Evolutionary conservation across 768 basidiomycete genomes (phyloP).

Genomic region (Mycena metata): DNA sequence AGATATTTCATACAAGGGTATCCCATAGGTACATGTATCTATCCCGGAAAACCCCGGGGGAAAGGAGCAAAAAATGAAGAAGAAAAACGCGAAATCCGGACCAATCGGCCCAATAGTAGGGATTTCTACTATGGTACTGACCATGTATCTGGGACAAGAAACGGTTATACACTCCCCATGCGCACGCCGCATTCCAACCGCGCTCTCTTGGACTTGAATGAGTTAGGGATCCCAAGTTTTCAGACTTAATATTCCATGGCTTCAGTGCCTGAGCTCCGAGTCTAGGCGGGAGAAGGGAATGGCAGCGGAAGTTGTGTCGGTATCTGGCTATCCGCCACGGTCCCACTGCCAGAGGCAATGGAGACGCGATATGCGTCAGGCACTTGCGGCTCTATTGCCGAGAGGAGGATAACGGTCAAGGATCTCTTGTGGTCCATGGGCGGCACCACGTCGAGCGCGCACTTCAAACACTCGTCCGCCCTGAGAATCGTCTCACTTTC

Average conservation of each 20-base stretch:
- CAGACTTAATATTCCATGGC: slow-evolving; percentile 9
- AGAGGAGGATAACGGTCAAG: slow-evolving; percentile 8
- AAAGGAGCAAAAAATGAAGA: slow-evolving; percentile 7
- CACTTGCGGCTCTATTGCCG: slow-evolving; percentile 6
- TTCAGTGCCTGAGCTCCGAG: slow-evolving; percentile 6
- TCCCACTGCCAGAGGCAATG: background rate
- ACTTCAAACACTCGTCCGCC: slow-evolving; percentile 8
- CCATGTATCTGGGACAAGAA: slow-evolving; percentile 2
- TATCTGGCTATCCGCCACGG: slow-evolving; percentile 3
- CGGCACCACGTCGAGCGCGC: slow-evolving; percentile 8
- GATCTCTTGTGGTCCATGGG: background rate
- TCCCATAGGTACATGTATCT: slow-evolving; percentile 2
- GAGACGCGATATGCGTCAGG: slow-evolving; percentile 3
- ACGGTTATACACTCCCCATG: slow-evolving; percentile 4
- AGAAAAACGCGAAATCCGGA: background rate
- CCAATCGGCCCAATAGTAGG: slow-evolving; percentile 4
- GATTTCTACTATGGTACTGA: slow-evolving; percentile 3
- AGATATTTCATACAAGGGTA: slow-evolving; percentile 7
- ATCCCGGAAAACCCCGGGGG: slow-evolving; percentile 3
- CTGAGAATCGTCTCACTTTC: background rate
- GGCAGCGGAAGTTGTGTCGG: slow-evolving; percentile 5
- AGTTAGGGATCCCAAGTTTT: slow-evolving; percentile 9
- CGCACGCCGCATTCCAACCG: slow-evolving; percentile 6
- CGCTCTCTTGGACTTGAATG: slow-evolving; percentile 8
- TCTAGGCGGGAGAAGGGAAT: slow-evolving; percentile 2